Base-by-base conservation (phyloP, 768 basidiomycete genomes). In the Infundibulicybe gibba region DNA sequence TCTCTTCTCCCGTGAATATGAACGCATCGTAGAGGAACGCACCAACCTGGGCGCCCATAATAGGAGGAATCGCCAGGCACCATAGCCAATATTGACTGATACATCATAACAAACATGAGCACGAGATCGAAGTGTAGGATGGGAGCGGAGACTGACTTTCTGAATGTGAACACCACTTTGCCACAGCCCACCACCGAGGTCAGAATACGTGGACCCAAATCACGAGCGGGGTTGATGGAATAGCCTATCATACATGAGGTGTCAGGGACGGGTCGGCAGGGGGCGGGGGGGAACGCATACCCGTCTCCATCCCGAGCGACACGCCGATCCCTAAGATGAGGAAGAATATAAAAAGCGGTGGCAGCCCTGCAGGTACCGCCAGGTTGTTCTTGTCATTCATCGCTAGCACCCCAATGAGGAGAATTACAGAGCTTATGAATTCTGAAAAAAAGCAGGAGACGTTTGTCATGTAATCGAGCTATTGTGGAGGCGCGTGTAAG, bases 141-240 rank as follows among this genome's bases (percentile, higher is more conserved):
- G 21, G 43, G 11, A 25, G 13, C 25, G 60, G 55, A 64, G 21
- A 59, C 77, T 40, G 62, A 75, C 68, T 64, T 60, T 51, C 68
- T 57, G 49, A 61, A 67, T n/a, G 59, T 63, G 49, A 53, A 72
- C 11, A 74, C 72, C 15, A 54, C 52, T 25, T 47, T 62, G 16
- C 83, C 83, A 50, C 84, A 87, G 5, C 85, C 86, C 5, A 76
- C 82, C 77, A 85, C 81, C 4, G 84, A 71, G 3, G 80, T 84
- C 52, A 85, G 58, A 21, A 87, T 62, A 6, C 86, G 73, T 2
- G 85, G 85, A 8, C 86, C 86, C 13, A 70, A 57, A 44, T 70
- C 70, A 43, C 71, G 64, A 40, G 69, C 68, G 10, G 70, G 69
- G 44, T 74, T 74, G 10, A 72, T 56, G 4, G 68, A 69, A 53